Percentiles rank a stretch among this genome's conserved stretches.
These are phyloP conservation scores for Narthecium ossifragum DNA, from an alignment of 106 monocot species.

Conservation along the genomic window DNA sequence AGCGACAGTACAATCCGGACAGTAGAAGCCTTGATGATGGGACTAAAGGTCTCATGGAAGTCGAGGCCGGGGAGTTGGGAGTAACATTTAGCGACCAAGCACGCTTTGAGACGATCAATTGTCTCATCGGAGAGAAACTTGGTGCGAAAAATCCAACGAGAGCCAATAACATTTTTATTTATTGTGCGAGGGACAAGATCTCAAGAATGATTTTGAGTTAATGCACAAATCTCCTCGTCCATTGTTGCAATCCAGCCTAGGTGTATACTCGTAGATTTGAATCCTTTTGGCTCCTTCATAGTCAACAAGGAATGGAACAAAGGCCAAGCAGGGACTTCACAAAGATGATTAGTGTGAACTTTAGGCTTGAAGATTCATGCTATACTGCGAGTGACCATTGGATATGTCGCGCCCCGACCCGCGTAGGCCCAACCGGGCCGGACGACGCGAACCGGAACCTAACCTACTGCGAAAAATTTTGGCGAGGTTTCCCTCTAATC, in stretches of 20 bases:
- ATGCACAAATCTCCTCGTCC: neutral
- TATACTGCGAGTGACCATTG: no score
- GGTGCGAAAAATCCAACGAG: neutral
- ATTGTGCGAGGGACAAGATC: neutral
- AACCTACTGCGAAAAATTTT: no score
- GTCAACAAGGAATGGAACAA: no score
- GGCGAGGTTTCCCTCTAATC: no score
- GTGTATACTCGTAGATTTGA: neutral
- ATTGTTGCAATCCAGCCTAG: neutral
- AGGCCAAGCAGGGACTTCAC: no score
- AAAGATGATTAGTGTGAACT: no score
- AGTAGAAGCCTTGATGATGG: neutral
- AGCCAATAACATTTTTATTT: neutral
- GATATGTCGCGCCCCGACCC: no score
- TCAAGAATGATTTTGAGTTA: no score
- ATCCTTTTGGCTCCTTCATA: no score
- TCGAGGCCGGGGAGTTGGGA: neutral
- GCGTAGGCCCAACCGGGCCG: no score
- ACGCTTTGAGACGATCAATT: neutral
- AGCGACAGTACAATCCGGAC: conserved; percentile 1
- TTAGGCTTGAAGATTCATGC: no score
- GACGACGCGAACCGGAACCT: no score
- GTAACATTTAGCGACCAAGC: neutral
- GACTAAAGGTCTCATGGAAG: neutral
- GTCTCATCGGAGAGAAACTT: neutral